phyloP scores from a whole-genome alignment of 352 stramenopile genomes.

The Phytopythium aichiense region DNA sequence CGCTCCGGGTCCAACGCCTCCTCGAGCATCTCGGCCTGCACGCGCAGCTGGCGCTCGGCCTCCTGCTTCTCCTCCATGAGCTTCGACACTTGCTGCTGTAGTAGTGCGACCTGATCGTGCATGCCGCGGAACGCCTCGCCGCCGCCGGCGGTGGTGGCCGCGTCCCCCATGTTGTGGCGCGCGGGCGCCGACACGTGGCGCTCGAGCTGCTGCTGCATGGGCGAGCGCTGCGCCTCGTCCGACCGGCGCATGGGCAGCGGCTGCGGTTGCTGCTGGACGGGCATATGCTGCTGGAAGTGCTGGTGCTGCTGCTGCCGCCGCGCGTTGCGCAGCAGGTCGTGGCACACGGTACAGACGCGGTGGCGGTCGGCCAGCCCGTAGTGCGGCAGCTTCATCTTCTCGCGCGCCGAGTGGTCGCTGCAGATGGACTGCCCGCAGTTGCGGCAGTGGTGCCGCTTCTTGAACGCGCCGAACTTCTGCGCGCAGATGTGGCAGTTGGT shows the following conservation, averaged over 20 bases:
- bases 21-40: conserved; percentile 60
- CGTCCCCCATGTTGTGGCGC: conserved; percentile 22
- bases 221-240: conserved; percentile 41
- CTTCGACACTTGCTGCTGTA: conserved; percentile 83
- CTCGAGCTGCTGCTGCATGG: conserved; percentile 41
- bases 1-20: conserved; percentile 37
- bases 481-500: conserved; percentile 83
- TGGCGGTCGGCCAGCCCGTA: conserved; percentile 76
- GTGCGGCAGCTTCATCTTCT: conserved; percentile 78
- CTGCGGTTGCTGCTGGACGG: conserved; percentile 16
- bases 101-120: conserved; percentile 72
- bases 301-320: conserved; percentile 27
- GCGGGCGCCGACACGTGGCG: conserved; percentile 74
- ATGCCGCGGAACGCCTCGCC: conserved; percentile 40
- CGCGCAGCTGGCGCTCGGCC: conserved; percentile 67
- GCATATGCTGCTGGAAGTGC: conserved; percentile 22
- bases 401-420: conserved; percentile 75
- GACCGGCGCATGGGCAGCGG: conserved; percentile 31
- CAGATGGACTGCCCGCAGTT: conserved; percentile 88
- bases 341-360: conserved; percentile 79
- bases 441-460: conserved; percentile 85
- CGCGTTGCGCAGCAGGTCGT: conserved; percentile 66
- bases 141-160: conserved; percentile 9
- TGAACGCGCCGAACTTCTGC: conserved; percentile 74
- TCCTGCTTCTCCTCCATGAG: conserved; percentile 86